Evolutionary conservation across 1,284 basidiomycete genomes (phyloP), one percentile per base, ranked within the genome.

Genomic region (Trametes hirsuta): DNA sequence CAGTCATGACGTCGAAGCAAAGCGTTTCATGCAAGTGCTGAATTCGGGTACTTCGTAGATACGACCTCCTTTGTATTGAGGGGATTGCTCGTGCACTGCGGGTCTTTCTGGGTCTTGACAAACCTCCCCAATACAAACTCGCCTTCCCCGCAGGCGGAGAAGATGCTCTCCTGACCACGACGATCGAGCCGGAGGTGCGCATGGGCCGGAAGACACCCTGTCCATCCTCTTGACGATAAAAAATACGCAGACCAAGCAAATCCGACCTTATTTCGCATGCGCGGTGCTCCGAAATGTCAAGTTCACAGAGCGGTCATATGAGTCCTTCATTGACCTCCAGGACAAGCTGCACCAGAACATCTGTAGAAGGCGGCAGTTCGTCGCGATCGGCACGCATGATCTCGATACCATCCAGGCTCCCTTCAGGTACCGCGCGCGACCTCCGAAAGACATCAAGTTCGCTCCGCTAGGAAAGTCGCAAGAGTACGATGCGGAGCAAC

Each of bases 261-360:
- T 99, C 67, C 86, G 97, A 65, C 97, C 97, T 0, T 90, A 87
- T 78, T 95, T 98, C 71, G 94, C 95, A 5, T 91, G 90, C 59
- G 96, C 95, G 14, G 82, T 99, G 54, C 84, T 99, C 52, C 90
- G 97, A 62, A 93, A 96, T 70, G 79, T 98, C 72, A 86, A 87
- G 58, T 96, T 99, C 79, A 95, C 91, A 22, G 86, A 88, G 41
- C 83, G 87, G 59, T 95, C 93, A 53, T 99, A 99, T 74, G 93
- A 93, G 41, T 96, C 93, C 63, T 99, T 99, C 84, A 98, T 99
- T 72, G 97, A 98, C 72, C 80, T 98, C 18, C 97, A 99, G 77
- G 97, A 99, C 76, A 99, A 99, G 78, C 83, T 99, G 46, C 97
- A 99, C 74, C 93, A 96, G 71, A 99, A 99, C 75, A 84, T 99